Conservation (phyloP, 2,329 filamentous ascomycete species). For the Penicillium capsulatum region DNA sequence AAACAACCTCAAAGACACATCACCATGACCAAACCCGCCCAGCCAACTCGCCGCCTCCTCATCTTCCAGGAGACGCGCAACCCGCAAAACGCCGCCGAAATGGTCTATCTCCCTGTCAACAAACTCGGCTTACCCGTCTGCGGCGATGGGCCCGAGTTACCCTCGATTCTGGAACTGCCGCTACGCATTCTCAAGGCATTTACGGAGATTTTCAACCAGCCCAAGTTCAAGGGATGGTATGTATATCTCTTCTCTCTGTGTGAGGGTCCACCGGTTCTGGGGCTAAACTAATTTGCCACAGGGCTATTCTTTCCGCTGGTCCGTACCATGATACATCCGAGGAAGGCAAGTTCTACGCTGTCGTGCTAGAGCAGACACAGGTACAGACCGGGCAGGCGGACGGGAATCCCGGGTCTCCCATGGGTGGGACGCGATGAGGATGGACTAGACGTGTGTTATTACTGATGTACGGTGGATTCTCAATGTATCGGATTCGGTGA, state of each 20-base stretch:
- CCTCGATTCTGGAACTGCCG: conserved; percentile 35
- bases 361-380: conserved; percentile 32
- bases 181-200: conserved; percentile 34
- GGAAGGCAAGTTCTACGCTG: conserved; percentile 38
- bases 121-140: conserved; percentile 36
- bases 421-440: not conserved
- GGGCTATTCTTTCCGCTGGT: conserved; percentile 34
- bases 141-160: conserved; percentile 30
- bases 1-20: too few relatives aligned
- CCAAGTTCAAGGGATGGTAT: conserved; percentile 39
- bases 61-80: conserved; percentile 39
- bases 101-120: conserved; percentile 34
- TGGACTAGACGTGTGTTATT: not conserved
- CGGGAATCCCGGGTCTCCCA: conserved; percentile 1
- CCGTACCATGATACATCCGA: conserved; percentile 36
- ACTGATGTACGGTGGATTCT: too few relatives aligned
- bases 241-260: not conserved
- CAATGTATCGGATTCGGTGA: too few relatives aligned
- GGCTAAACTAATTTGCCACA: conserved; percentile 9
- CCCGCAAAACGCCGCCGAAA: conserved; percentile 26
- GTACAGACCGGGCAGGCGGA: conserved; percentile 2
- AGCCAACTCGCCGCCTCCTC: conserved; percentile 24
- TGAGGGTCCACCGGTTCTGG: not conserved
- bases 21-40: conserved; percentile 6
- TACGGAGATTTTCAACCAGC: conserved; percentile 39